Evolutionary conservation across 306 rosid genomes (phyloP).

Genomic region (Acmispon strigosus): DNA sequence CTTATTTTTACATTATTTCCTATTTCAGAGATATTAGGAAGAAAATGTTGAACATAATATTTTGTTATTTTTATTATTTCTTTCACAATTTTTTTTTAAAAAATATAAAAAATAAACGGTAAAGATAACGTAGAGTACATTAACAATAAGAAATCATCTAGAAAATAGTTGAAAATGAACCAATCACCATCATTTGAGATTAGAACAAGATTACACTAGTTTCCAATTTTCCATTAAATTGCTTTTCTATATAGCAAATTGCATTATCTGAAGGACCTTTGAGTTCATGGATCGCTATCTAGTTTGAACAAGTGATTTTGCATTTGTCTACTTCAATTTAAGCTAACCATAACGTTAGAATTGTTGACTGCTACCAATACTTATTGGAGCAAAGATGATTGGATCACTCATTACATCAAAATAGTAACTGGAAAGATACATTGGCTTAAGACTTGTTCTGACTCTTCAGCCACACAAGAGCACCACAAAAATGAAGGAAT

Average conservation of each 20-base stretch:
- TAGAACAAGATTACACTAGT: too few relatives aligned
- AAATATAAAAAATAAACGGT: too few relatives aligned
- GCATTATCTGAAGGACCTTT: neutral
- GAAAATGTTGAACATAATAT: neutral
- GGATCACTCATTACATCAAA: neutral
- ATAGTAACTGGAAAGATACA: conserved; percentile 11
- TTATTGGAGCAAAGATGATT: neutral
- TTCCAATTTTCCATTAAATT: too few relatives aligned
- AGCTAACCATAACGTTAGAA: neutral
- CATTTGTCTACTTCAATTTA: neutral
- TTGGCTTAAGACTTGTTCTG: neutral
- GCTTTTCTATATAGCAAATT: neutral
- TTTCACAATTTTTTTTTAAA: too few relatives aligned
- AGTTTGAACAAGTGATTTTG: conserved; percentile 1
- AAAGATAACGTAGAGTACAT: neutral
- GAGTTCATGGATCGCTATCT: conserved; percentile 5
- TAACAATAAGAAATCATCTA: neutral
- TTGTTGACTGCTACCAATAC: neutral
- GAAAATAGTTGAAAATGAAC: neutral
- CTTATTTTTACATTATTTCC: neutral
- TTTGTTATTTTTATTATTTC: neutral
- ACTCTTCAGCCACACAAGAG: conserved; percentile 8
- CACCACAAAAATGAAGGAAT: neutral
- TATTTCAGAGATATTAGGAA: too few relatives aligned
- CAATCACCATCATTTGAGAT: neutral